phyloP scores from a whole-genome alignment of 2,329 filamentous ascomycete genomes.

The Pestalotiopsis sp. region DNA sequence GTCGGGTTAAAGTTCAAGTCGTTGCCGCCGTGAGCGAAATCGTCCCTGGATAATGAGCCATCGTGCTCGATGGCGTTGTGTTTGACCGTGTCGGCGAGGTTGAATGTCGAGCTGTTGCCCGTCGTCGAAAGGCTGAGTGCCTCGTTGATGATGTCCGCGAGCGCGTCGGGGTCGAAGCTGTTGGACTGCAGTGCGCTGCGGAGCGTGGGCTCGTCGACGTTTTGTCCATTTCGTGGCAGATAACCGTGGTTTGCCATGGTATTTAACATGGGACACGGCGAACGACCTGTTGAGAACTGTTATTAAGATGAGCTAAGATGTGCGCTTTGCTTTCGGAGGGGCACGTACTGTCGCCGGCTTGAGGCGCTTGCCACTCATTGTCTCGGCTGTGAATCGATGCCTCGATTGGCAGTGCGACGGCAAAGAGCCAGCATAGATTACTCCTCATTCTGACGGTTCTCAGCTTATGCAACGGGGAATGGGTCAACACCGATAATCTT shows the following conservation, averaged over 20 bases:
- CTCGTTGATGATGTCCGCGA: background rate
- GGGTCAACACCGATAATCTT: background rate
- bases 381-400: background rate
- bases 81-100: conserved; percentile 14
- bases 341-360: background rate
- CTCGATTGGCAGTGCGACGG: background rate
- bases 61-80: conserved; percentile 17
- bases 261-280: conserved; percentile 16
- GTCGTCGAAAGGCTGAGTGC: conserved; percentile 5
- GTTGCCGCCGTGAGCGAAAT: background rate
- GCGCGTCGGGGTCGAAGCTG: conserved; percentile 10
- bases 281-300: conserved; percentile 1
- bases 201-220: background rate
- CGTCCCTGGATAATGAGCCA: conserved; percentile 10
- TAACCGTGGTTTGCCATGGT: conserved; percentile 15
- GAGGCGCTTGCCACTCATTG: background rate
- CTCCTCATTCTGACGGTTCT: background rate
- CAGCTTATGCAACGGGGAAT: too few species aligned
- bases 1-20: background rate
- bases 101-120: conserved; percentile 11
- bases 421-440: background rate
- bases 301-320: background rate
- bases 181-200: background rate
- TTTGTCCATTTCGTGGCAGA: conserved; percentile 12
- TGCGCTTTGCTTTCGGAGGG: background rate